Evolutionary conservation across 768 basidiomycete species (phyloP).

Genomic region (Mycena sanguinolenta): DNA sequence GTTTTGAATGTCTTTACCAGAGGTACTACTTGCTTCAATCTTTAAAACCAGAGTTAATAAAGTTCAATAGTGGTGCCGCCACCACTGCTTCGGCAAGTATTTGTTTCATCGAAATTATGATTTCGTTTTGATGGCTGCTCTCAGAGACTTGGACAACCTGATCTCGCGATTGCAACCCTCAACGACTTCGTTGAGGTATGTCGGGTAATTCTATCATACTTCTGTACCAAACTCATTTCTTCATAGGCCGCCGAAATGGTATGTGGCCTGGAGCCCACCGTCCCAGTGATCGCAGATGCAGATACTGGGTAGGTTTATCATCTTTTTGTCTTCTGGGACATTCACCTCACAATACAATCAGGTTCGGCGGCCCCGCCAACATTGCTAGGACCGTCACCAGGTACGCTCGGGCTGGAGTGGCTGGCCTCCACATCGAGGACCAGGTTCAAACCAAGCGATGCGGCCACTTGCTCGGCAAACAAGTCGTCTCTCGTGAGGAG

Average conservation of each 20-base stretch:
- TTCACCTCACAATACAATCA: constrained; percentile 29
- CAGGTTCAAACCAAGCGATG: constrained; percentile 68
- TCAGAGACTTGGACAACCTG: constrained; percentile 57
- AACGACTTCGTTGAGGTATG: constrained; percentile 65
- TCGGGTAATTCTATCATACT: background rate
- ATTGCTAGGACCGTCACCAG: constrained; percentile 66
- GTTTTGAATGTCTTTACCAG: constrained; percentile 84
- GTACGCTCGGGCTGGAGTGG: constrained; percentile 64
- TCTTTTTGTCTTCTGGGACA: background rate
- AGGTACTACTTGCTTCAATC: constrained; percentile 54
- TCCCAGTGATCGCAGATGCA: constrained; percentile 68
- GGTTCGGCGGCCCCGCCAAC: constrained; percentile 69
- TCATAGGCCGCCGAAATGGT: constrained; percentile 62
- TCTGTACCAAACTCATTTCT: constrained; percentile 9
- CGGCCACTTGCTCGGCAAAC: constrained; percentile 84
- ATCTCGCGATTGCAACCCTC: constrained; percentile 67
- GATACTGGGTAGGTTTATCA: constrained; percentile 59
- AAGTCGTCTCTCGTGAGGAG: constrained; percentile 84
- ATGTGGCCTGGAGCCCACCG: constrained; percentile 58
- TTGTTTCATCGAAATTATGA: no score
- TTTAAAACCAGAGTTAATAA: constrained; percentile 4
- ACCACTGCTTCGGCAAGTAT: constrained; percentile 74
- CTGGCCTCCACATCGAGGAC: constrained; percentile 69
- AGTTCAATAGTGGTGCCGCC: constrained; percentile 70
- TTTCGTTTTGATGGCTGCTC: background rate